Evolutionary conservation across 345 rosid genomes (phyloP).

Genomic region (Cochlearia excelsa): DNA sequence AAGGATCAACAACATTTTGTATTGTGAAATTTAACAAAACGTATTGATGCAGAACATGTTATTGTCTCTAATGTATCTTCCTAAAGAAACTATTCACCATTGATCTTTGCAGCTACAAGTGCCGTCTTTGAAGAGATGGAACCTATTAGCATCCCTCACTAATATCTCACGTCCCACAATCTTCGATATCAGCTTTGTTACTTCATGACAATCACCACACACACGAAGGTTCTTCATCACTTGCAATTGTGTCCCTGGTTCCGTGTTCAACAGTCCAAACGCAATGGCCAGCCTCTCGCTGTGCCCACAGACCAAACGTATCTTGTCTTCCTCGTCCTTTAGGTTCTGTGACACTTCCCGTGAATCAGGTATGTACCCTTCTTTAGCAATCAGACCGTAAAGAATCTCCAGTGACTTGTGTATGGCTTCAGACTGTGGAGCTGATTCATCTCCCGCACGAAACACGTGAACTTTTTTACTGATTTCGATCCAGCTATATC

Average conservation of each 20-base stretch:
- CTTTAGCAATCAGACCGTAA: slow-evolving; percentile 46
- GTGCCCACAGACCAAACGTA: slow-evolving; percentile 55
- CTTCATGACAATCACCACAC: slow-evolving; percentile 70
- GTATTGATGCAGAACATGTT: slow-evolving; percentile 16
- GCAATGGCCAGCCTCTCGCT: slow-evolving; percentile 76
- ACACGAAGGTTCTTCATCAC: slow-evolving; percentile 77
- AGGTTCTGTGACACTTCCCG: slow-evolving; percentile 53
- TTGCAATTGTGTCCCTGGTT: slow-evolving; percentile 53
- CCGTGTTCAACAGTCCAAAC: slow-evolving; percentile 59
- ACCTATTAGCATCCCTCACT: slow-evolving; percentile 68
- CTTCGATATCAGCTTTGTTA: slow-evolving; percentile 58
- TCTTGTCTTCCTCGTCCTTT: slow-evolving; percentile 59
- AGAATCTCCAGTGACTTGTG: slow-evolving; percentile 42
- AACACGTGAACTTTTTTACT: slow-evolving; percentile 41
- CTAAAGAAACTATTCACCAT: slow-evolving; percentile 46
- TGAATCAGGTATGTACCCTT: slow-evolving; percentile 61
- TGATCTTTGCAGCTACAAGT: slow-evolving; percentile 62
- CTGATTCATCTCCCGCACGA: slow-evolving; percentile 46
- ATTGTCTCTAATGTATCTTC: slow-evolving; percentile 17
- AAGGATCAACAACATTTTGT: slow-evolving; percentile 17
- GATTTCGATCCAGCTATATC: slow-evolving; percentile 59
- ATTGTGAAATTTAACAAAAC: slow-evolving; percentile 1
- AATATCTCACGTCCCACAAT: slow-evolving; percentile 55
- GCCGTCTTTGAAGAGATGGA: slow-evolving; percentile 62
- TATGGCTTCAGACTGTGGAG: slow-evolving; percentile 50